Conservation (phyloP, 164 flowering plant genomes). For the Hamamelis virginiana region DNA sequence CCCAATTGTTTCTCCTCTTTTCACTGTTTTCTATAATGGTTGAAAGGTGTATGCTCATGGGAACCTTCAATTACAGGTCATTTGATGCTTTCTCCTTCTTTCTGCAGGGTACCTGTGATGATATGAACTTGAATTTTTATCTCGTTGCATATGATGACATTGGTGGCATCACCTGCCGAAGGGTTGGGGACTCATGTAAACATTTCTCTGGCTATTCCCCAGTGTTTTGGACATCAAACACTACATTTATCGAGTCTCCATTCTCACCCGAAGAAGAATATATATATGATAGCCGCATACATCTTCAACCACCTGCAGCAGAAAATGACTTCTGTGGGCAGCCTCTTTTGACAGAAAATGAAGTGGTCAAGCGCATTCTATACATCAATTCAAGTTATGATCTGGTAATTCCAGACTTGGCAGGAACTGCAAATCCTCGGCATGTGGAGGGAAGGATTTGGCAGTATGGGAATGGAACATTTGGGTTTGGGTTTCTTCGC, state of each 20-base stretch:
- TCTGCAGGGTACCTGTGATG: conserved; percentile 76
- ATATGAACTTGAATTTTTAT: conserved; percentile 69
- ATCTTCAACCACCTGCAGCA: conserved; percentile 43
- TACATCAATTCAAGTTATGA: conserved; percentile 70
- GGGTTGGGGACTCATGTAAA: conserved; percentile 56
- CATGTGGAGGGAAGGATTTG: conserved; percentile 80
- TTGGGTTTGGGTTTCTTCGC: conserved; percentile 87
- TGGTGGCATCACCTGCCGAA: conserved; percentile 77
- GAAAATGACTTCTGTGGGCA: conserved; percentile 13
- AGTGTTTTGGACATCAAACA: conserved; percentile 77
- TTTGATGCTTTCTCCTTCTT: conserved; percentile 12
- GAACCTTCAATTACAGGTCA: not conserved
- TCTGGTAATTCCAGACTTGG: conserved; percentile 50
- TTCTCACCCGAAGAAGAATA: conserved; percentile 63
- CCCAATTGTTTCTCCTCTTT: not conserved
- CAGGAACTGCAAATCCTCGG: conserved; percentile 38
- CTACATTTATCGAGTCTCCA: conserved; percentile 61
- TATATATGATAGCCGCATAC: conserved; percentile 57
- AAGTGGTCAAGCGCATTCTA: conserved; percentile 59
- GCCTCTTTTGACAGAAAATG: conserved; percentile 21
- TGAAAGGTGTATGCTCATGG: not conserved
- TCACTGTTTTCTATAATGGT: not conserved
- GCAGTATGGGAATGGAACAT: conserved; percentile 76
- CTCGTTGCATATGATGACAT: conserved; percentile 76
- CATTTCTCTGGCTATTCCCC: conserved; percentile 48